These are phyloP conservation scores for Galeopsis tetrahit DNA, from an alignment of 257 asterid species.

Conservation along the genomic window DNA sequence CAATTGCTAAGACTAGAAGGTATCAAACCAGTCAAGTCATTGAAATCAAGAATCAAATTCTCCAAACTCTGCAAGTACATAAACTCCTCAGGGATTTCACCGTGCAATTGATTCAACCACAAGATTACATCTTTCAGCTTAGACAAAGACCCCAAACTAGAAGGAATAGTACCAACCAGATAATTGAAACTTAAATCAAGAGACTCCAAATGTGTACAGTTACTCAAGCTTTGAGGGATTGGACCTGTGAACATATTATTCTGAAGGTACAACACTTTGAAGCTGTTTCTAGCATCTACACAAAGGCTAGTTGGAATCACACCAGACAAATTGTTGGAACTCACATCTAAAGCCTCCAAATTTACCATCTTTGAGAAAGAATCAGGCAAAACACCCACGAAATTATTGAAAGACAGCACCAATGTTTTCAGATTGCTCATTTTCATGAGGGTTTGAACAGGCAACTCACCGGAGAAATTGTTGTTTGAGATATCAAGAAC, in stretches of 20 bases:
- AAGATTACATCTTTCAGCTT: slow-evolving; percentile 68
- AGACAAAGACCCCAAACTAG: slow-evolving; percentile 66
- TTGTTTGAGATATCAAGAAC: slow-evolving; percentile 71
- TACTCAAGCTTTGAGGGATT: slow-evolving; percentile 69
- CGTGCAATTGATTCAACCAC: slow-evolving; percentile 80
- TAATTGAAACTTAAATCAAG: slow-evolving; percentile 93
- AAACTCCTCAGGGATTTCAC: slow-evolving; percentile 84
- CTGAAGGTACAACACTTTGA: slow-evolving; percentile 77
- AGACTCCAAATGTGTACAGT: slow-evolving; percentile 76
- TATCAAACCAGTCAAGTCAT: slow-evolving; percentile 68
- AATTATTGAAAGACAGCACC: slow-evolving; percentile 67
- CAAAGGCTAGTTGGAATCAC: slow-evolving; percentile 78
- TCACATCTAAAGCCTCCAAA: slow-evolving; percentile 79
- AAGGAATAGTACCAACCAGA: slow-evolving; percentile 62
- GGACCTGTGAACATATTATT: slow-evolving; percentile 72
- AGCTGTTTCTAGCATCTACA: slow-evolving; percentile 51
- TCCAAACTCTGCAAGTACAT: slow-evolving; percentile 66
- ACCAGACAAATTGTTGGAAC: slow-evolving; percentile 79
- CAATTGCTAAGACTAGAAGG: slow-evolving; percentile 87
- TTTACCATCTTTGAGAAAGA: slow-evolving; percentile 57
- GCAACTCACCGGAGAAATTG: slow-evolving; percentile 78
- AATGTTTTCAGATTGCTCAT: slow-evolving; percentile 63
- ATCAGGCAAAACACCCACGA: slow-evolving; percentile 72
- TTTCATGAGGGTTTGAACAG: slow-evolving; percentile 57
- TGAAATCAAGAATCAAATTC: slow-evolving; percentile 92